Base-by-base conservation (phyloP, 1,284 basidiomycete genomes). In the Ustanciosporium gigantosporum region DNA sequence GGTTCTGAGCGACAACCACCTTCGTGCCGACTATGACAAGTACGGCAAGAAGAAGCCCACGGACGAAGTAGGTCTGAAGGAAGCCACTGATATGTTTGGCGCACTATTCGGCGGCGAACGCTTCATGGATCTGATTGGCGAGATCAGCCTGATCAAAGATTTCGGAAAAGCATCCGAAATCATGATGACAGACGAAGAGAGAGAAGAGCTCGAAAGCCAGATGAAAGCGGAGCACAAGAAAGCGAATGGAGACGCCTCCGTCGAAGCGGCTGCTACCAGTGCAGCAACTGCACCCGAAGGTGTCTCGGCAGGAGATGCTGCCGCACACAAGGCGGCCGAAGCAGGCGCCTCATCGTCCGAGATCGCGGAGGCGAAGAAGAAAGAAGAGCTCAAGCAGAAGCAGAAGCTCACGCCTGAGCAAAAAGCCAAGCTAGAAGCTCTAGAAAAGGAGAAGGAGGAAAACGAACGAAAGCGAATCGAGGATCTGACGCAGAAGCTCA, bases 11-110 rank as follows among this genome's bases (percentile, higher is more conserved):
- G 68, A 74, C 51, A 78, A 89, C 85, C 89, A 98, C 81, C 79
- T 89, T 41, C 85, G 94, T 40, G 86, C 86, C 0, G 89, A 92
- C 38, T 98, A 98, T 75, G 92, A 98, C 80, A 93, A 91, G 82
- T 88, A 96, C 81, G 92, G 92, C 36, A 90, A 90, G 79, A 84
- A 85, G 56, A 77, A 77, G 59, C 75, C 75, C 4, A 74, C 70
- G 0, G 75, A 76, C 35, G 75, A 77, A 35, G 75, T 77, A 9
- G 75, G 75, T 8, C 61, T 77, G 22, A 69, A 75, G 41, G 75
- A 77, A 57, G 75, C 75, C 5, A 77, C 75, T 16, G 75, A 77
- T 45, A 77, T 77, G 75, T 78, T 78, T 46, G 77, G 76, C 40
- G 68, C 66, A 23, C 62, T 78, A 29, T 78, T 78, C 41, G 77